Base-by-base conservation (phyloP, 768 basidiomycete genomes). In the Bullera alba region DNA sequence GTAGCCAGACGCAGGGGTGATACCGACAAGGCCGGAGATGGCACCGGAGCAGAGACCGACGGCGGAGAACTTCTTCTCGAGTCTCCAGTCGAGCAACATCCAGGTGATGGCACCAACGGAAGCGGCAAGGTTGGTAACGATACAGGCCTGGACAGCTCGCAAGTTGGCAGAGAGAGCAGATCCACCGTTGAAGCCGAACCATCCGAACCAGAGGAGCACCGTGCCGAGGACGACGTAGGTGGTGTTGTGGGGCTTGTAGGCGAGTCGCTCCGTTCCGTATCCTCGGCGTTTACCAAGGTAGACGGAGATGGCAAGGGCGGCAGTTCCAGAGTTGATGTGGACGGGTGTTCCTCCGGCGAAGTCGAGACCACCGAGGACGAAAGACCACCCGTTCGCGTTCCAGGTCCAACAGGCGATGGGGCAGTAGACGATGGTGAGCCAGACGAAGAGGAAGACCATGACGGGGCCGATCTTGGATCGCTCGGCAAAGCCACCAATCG, bases 1-100 rank as follows among this genome's bases (percentile, higher is more conserved):
- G 71, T 75, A 91, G 28, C 91, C 90, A 12, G 85, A 84, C 8
- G 86, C 83, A 8, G 91, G 90, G 14, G 89, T 92, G 37, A 87
- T 87, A 29, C 86, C 86, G 45, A 91, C 88, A n/a, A 73, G 54
- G 37, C 87, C 89, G 21, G 87, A 84, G 54, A 93, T 86, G 17
- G 87, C 87, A 21, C 90, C 90, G 1, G 81, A 87, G 73, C 91
- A 93, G 72, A 95, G 85, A 26, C 88, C 87, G 58, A 93, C 87
- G 80, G 89, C 89, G 27, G 80, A 86, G 78, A 81, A 89, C 71
- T 87, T 86, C 47, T 81, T 76, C 70, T 88, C 86, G 49, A 85
- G 76, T 28, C 87, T 77, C 69, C 79, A 90, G 74, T 90, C 87
- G 49, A 86, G 77, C 28, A 71, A 42, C 63, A 70, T 86, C 87